Conservation (phyloP, 257 asterid species). For the Avicennia marina region DNA sequence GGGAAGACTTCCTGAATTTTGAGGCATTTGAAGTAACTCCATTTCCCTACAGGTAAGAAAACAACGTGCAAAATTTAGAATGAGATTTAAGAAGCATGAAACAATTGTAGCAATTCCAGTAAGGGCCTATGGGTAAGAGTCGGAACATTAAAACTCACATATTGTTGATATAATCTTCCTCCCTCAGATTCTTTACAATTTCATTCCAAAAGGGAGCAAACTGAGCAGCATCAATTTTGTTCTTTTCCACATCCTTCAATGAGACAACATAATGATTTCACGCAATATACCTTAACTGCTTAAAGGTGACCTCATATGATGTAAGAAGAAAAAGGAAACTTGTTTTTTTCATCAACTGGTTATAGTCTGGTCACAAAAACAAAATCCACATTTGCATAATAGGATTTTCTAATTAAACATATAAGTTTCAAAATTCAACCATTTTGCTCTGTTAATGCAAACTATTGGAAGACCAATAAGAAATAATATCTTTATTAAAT, state of each 20-base stretch:
- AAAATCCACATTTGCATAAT: not conserved
- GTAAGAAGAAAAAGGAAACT: constrained; percentile 6
- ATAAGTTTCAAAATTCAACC: too few relatives aligned
- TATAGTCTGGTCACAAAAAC: not conserved
- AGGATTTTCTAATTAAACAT: too few relatives aligned
- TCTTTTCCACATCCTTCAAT: constrained; percentile 55
- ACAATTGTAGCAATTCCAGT: constrained; percentile 3
- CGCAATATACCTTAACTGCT: constrained; percentile 14
- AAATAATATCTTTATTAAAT: too few relatives aligned
- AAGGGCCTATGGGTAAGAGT: constrained; percentile 12
- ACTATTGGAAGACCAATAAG: too few relatives aligned
- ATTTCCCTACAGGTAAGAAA: constrained; percentile 53
- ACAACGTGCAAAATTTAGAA: constrained; percentile 15
- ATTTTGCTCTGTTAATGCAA: too few relatives aligned
- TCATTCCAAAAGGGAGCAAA: constrained; percentile 99
- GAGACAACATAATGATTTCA: constrained; percentile 18
- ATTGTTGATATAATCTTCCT: constrained; percentile 78
- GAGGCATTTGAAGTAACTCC: constrained; percentile 94
- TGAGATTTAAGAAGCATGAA: constrained; percentile 10
- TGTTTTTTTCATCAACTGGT: constrained; percentile 13
- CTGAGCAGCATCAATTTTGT: constrained; percentile 72
- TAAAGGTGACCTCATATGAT: constrained; percentile 6
- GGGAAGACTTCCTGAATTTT: constrained; percentile 56
- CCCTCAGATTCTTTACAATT: constrained; percentile 79
- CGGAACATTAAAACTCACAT: constrained; percentile 47